Conservation (phyloP, 345 rosid species). For the Psidium guajava region DNA sequence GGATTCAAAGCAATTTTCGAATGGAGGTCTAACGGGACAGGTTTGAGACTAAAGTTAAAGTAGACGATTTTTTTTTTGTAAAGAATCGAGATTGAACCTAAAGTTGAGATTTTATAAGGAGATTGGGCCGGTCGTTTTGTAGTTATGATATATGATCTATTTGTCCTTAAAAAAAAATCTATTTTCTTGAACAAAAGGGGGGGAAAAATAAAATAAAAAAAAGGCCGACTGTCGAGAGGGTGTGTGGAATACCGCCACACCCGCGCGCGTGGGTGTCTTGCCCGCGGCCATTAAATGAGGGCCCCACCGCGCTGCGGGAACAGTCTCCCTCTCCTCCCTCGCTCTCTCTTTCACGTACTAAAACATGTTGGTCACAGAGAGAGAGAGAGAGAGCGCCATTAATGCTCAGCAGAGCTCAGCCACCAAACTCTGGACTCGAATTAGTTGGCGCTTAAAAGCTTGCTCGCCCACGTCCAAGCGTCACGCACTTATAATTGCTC, state of each 20-base stretch:
- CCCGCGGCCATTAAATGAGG: slow-evolving; percentile 44
- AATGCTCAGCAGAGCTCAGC: slow-evolving; percentile 43
- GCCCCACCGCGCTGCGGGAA: neutral
- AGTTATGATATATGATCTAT: too few relatives aligned
- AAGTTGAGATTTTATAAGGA: rapidly evolving
- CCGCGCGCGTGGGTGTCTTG: slow-evolving; percentile 7
- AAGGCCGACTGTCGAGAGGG: too few relatives aligned
- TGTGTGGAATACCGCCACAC: neutral
- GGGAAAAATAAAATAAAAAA: too few relatives aligned
- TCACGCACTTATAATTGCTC: neutral
- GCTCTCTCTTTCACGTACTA: neutral
- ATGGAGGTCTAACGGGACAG: too few relatives aligned
- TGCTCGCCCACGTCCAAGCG: neutral
- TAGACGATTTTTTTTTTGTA: too few relatives aligned
- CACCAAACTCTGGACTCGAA: slow-evolving; percentile 13
- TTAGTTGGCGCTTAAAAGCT: slow-evolving; percentile 1
- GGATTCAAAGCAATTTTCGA: too few relatives aligned
- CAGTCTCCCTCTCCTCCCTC: neutral
- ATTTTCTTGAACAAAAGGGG: too few relatives aligned
- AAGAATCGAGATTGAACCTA: too few relatives aligned
- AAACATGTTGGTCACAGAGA: neutral
- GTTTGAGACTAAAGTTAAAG: too few relatives aligned
- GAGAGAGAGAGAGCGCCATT: slow-evolving; percentile 12
- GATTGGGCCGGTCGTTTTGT: too few relatives aligned
- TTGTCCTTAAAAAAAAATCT: too few relatives aligned